phyloP scores from a whole-genome alignment of 2,329 filamentous ascomycete genomes.

The Rhytidhysteron rufulum region DNA sequence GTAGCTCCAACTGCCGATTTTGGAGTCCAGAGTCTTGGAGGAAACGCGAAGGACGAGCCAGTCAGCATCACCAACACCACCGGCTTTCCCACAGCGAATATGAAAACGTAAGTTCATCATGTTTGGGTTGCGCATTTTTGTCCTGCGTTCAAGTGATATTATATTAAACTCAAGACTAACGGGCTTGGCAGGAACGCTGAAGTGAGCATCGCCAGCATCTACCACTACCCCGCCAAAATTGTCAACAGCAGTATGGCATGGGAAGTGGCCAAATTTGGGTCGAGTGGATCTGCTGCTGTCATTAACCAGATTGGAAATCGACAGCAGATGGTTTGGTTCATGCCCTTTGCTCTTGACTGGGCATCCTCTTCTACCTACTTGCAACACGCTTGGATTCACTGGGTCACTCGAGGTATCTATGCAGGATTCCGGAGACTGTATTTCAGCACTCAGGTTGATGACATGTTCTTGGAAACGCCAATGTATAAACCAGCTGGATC shows the following conservation, averaged over 20 bases:
- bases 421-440: slow-evolving; percentile 55
- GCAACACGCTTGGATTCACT: slow-evolving; percentile 61
- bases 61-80: slow-evolving; percentile 53
- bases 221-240: slow-evolving; percentile 57
- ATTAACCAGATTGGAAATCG: slow-evolving; percentile 57
- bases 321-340: slow-evolving; percentile 62
- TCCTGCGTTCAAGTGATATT: slow-evolving; percentile 4
- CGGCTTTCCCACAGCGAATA: slow-evolving; percentile 52
- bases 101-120: slow-evolving; percentile 47
- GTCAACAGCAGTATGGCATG: slow-evolving; percentile 51
- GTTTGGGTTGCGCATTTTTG: neutral
- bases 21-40: slow-evolving; percentile 37
- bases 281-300: slow-evolving; percentile 53
- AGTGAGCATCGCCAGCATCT: slow-evolving; percentile 41
- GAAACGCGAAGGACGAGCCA: slow-evolving; percentile 29
- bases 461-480: slow-evolving; percentile 54
- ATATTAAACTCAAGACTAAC: slow-evolving; percentile 1
- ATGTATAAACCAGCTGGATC: slow-evolving; percentile 42
- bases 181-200: slow-evolving; percentile 17
- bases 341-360: slow-evolving; percentile 51
- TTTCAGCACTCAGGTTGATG: slow-evolving; percentile 58
- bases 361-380: slow-evolving; percentile 54
- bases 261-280: slow-evolving; percentile 52
- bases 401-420: slow-evolving; percentile 58
- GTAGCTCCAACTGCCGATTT: slow-evolving; percentile 52